Percentiles rank a stretch among this genome's conserved stretches.
Conservation (phyloP, 2,329 filamentous ascomycete species). For the Rasamsonia emersonii region DNA sequence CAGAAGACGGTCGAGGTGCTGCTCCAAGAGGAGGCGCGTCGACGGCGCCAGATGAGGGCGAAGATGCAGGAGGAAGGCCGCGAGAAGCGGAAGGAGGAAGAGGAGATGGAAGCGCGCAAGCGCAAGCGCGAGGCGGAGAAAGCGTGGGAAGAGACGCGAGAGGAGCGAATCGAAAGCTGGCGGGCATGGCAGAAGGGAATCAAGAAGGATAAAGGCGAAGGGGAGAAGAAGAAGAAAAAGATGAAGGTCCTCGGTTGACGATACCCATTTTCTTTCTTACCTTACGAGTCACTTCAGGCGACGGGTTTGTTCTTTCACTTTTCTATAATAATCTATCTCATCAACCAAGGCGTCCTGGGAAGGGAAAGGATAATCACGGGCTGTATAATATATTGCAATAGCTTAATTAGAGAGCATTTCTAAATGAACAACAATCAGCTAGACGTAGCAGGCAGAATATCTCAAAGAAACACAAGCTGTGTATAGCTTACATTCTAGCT, state of each 20-base stretch:
- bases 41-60: constrained; percentile 77
- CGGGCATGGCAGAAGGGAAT: constrained; percentile 72
- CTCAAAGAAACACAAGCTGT: too few relatives aligned
- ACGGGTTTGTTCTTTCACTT: neutral
- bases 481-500: too few relatives aligned
- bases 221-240: constrained; percentile 53
- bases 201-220: constrained; percentile 45
- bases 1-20: constrained; percentile 84
- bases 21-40: constrained; percentile 82
- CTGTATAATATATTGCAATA: too few relatives aligned
- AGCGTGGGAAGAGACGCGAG: constrained; percentile 88
- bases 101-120: constrained; percentile 72
- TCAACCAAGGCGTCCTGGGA: too few relatives aligned
- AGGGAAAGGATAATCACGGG: too few relatives aligned
- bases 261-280: too few relatives aligned
- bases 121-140: constrained; percentile 86
- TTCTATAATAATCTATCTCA: too few relatives aligned
- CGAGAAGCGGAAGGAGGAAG: constrained; percentile 75
- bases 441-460: too few relatives aligned
- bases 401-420: too few relatives aligned
- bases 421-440: too few relatives aligned
- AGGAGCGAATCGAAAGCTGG: constrained; percentile 90
- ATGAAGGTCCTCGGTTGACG: constrained; percentile 41
- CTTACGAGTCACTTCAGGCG: too few relatives aligned
- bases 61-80: constrained; percentile 95